Base-by-base conservation (phyloP, 2,329 filamentous ascomycete species). In the Exserohilum turcica region DNA sequence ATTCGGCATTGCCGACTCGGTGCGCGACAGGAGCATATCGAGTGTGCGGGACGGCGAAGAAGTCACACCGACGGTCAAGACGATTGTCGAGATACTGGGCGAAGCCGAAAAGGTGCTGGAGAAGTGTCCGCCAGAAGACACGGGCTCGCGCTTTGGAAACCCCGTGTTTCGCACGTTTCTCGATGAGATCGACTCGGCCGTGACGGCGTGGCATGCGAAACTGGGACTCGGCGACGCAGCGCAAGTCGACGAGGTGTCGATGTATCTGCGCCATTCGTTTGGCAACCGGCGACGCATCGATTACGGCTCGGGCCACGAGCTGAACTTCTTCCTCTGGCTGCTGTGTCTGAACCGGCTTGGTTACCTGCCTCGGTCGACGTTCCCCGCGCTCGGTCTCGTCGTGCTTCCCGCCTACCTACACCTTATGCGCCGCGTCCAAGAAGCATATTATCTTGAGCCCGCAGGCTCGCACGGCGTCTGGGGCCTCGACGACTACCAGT, bases 321-420 rank as follows among this genome's bases (percentile, higher is more conserved):
- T 99, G 57, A 97, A 99, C 79, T 97, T 99, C 77, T 82, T 93
- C 74, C 88, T 96, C 71, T 99, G 93, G 92, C 83, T 97, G 31
- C 84, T 99, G n/a, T 96, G 91, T 70, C 86, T 99, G 0, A 91
- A 94, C 73, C 89, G 93, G 68, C 81, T 97, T 13, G 79, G 80
- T 9, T 74, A 91, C 16, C 72, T 97, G 31, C 77, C 82, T 0
- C 72, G 75, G 5, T 65, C 80, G 9, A 89, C 92, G 63, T 95
- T 96, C 75, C 84, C 84, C 28, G 78, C 87, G 3, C 73, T 97
- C 19, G 86, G 91, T 1, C 84, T 97, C 40, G 80, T 84, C 51
- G 85, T 97, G 49, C 96, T 97, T 72, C 81, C 85, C 28, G 85
- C 86, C 46, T 99, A 99, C 72, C 84, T 99, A 39, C 77, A 80